Conservation (phyloP, 108 stramenopile species). For the Cyclotella atomus region DNA sequence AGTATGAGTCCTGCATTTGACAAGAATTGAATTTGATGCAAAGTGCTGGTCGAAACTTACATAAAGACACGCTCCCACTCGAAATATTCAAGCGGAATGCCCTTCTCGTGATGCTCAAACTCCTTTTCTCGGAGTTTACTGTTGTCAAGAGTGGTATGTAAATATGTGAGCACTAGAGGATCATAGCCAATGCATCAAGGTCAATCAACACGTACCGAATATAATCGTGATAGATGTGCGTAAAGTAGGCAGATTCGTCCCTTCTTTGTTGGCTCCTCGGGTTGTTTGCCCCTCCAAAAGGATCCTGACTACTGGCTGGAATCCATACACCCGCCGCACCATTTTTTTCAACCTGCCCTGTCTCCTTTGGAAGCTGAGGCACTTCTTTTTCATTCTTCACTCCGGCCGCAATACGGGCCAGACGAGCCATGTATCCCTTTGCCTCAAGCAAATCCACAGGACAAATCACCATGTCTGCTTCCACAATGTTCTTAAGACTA, state of each 20-base stretch:
- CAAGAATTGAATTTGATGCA: too few species aligned
- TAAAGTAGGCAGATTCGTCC: conserved; percentile 65
- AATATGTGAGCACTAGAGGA: too few species aligned
- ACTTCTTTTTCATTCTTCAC: conserved; percentile 27
- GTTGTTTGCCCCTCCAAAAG: conserved; percentile 58
- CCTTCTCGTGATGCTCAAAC: conserved; percentile 55
- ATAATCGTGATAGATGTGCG: conserved; percentile 57
- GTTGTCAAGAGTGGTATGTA: too few species aligned
- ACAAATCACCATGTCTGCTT: conserved; percentile 68
- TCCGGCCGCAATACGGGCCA: conserved; percentile 36
- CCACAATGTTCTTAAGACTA: conserved; percentile 49
- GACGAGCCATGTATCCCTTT: conserved; percentile 53
- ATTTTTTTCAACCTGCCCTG: conserved; percentile 53
- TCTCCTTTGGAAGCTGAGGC: conserved; percentile 45
- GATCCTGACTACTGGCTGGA: conserved; percentile 58
- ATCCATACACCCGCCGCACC: conserved; percentile 71
- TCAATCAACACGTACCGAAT: conserved; percentile 32
- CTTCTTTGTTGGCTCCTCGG: conserved; percentile 55
- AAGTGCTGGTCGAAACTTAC: too few species aligned
- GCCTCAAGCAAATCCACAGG: conserved; percentile 69
- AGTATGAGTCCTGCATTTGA: too few species aligned
- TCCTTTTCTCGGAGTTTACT: conserved; percentile 56
- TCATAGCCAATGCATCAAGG: too few species aligned
- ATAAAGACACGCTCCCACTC: conserved; percentile 77
- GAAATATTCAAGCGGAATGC: conserved; percentile 80